Evolutionary conservation across 2,329 filamentous ascomycete genomes (phyloP).

Genomic region (Stemphylium beticola): DNA sequence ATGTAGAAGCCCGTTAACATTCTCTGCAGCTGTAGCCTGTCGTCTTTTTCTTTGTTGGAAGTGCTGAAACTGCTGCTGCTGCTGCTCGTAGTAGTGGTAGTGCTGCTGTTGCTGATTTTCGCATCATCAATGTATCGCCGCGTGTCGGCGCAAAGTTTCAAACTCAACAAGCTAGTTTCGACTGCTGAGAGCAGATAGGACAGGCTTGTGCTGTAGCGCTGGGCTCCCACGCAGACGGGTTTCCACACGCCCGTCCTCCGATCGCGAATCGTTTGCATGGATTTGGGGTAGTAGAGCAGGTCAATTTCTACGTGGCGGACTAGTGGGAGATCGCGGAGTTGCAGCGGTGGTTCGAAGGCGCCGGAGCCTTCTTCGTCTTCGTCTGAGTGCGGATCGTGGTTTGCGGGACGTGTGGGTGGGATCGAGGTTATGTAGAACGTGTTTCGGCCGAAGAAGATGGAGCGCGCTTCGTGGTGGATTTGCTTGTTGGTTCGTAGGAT

Average conservation of each 20-base stretch:
- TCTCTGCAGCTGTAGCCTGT: slow-evolving; percentile 25
- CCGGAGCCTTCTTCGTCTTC: slow-evolving; percentile 15
- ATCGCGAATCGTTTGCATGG: slow-evolving; percentile 8
- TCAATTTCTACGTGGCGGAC: slow-evolving; percentile 39
- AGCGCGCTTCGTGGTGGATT: slow-evolving; percentile 51
- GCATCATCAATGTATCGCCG: slow-evolving; percentile 11
- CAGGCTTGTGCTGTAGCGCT: slow-evolving; percentile 32
- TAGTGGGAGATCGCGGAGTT: slow-evolving; percentile 22
- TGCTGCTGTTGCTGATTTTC: not conserved
- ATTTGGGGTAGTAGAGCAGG: slow-evolving; percentile 32
- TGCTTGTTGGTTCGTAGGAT: slow-evolving; percentile 49
- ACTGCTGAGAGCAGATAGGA: slow-evolving; percentile 20
- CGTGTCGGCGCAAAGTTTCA: slow-evolving; percentile 24
- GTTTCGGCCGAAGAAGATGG: slow-evolving; percentile 52
- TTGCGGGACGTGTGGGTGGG: slow-evolving; percentile 1
- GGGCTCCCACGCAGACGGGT: slow-evolving; percentile 21
- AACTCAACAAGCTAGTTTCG: slow-evolving; percentile 11
- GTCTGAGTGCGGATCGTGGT: not conserved
- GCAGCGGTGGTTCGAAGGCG: slow-evolving; percentile 38
- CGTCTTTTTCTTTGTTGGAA: slow-evolving; percentile 4
- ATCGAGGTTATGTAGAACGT: slow-evolving; percentile 40
- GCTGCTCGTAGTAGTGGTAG: not conserved
- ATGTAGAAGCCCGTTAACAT: slow-evolving; percentile 33
- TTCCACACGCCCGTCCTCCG: slow-evolving; percentile 20
- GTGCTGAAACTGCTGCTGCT: not conserved